These are phyloP conservation scores for Leccinum arenicola DNA, from an alignment of 768 basidiomycete genomes.

Conservation along the genomic window DNA sequence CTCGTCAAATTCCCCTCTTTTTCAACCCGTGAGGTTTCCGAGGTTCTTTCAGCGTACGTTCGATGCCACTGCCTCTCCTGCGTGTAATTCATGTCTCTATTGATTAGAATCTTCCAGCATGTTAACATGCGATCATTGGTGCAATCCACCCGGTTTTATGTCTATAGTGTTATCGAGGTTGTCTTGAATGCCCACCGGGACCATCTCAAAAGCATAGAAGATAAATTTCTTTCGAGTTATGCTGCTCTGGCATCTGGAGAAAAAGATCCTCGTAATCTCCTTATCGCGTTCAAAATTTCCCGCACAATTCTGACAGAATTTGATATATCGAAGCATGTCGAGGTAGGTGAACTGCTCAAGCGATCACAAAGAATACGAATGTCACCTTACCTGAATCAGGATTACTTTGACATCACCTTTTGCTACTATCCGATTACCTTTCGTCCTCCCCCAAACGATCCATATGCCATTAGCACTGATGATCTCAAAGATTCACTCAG, in stretches of 20 bases:
- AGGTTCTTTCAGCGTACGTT: slow-evolving; percentile 59
- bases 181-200: slow-evolving; percentile 33
- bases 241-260: slow-evolving; percentile 86
- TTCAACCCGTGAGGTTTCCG: slow-evolving; percentile 59
- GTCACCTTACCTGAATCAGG: slow-evolving; percentile 41
- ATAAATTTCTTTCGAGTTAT: slow-evolving; percentile 74
- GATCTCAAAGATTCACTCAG: slow-evolving; percentile 75
- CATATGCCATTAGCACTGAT: slow-evolving; percentile 86
- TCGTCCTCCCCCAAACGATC: slow-evolving; percentile 89
- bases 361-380: neutral
- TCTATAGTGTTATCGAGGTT: slow-evolving; percentile 79
- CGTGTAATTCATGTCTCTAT: neutral
- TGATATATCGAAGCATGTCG: slow-evolving; percentile 68
- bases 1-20: slow-evolving; percentile 64
- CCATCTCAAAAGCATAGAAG: slow-evolving; percentile 73
- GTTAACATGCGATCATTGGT: slow-evolving; percentile 81
- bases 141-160: slow-evolving; percentile 76
- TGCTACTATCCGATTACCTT: slow-evolving; percentile 99
- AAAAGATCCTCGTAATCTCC: slow-evolving; percentile 93
- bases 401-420: slow-evolving; percentile 91
- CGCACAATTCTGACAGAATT: slow-evolving; percentile 88
- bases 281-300: slow-evolving; percentile 85
- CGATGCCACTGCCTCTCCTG: neutral
- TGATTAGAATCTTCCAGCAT: slow-evolving; percentile 63
- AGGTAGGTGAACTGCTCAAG: slow-evolving; percentile 50